Percentiles rank a stretch among this genome's conserved stretches.
Evolutionary conservation across 257 asterid genomes (phyloP).

Genomic region (Haberlea rhodopensis): DNA sequence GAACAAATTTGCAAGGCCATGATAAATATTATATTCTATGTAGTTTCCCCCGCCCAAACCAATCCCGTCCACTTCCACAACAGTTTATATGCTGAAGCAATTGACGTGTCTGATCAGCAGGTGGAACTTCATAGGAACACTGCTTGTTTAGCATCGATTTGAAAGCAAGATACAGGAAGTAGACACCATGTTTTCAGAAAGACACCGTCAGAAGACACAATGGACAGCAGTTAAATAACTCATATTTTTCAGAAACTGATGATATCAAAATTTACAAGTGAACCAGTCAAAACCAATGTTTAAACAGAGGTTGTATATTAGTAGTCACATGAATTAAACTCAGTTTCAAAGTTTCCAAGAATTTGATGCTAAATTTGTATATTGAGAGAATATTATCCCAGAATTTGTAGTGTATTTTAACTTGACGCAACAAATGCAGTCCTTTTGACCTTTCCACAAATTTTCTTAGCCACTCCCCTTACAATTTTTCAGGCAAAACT

Average conservation of each 20-base stretch:
- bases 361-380: neutral
- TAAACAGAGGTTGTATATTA: neutral
- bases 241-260: neutral
- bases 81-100: neutral
- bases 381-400: neutral
- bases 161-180: constrained; percentile 5
- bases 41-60: too few species aligned
- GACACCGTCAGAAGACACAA: neutral
- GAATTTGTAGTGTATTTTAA: constrained; percentile 7
- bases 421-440: neutral
- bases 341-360: neutral
- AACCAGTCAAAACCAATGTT: neutral
- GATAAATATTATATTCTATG: too few species aligned
- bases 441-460: neutral
- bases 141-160: neutral
- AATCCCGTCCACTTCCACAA: too few species aligned
- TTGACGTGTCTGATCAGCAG: neutral
- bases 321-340: neutral
- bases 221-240: constrained; percentile 10
- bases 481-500: constrained; percentile 1
- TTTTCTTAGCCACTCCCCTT: neutral
- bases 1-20: neutral
- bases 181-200: neutral
- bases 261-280: neutral
- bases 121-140: constrained; percentile 10